Evolutionary conservation across 2,329 filamentous ascomycete genomes (phyloP).

Genomic region (Neophaeococcomyces aloes): DNA sequence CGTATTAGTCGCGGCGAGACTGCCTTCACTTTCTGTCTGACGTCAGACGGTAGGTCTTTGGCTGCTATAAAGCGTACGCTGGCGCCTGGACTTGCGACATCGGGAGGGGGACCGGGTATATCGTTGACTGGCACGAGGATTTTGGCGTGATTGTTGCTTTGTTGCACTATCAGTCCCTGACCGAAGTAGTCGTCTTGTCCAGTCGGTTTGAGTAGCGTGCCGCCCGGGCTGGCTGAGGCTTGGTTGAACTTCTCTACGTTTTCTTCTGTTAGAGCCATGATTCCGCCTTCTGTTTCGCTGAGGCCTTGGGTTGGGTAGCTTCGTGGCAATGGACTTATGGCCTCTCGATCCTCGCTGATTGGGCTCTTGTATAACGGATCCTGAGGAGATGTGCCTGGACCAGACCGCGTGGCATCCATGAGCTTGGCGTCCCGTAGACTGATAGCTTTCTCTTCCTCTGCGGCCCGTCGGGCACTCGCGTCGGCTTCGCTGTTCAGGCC

Average conservation of each 20-base stretch:
- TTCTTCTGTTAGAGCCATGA: conserved; percentile 39
- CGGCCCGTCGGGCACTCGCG: conserved; percentile 35
- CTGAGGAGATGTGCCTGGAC: neutral
- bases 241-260: conserved; percentile 40
- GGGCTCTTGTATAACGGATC: neutral
- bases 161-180: neutral
- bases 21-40: neutral
- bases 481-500: conserved; percentile 32
- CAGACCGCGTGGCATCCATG: conserved; percentile 34
- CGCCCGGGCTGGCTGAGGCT: neutral
- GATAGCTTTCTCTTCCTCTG: conserved; percentile 46
- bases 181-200: conserved; percentile 7
- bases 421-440: conserved; percentile 46
- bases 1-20: neutral
- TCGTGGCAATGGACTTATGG: conserved; percentile 16
- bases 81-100: conserved; percentile 2
- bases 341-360: neutral
- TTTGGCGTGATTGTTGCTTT: neutral
- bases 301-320: conserved; percentile 29
- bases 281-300: conserved; percentile 3
- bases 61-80: neutral
- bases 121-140: conserved; percentile 2
- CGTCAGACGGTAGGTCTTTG: neutral
- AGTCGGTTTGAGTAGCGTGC: neutral
- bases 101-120: conserved; percentile 9